Conservation (phyloP, 2,329 filamentous ascomycete genomes). For the Purpureocillium takamizusanense region DNA sequence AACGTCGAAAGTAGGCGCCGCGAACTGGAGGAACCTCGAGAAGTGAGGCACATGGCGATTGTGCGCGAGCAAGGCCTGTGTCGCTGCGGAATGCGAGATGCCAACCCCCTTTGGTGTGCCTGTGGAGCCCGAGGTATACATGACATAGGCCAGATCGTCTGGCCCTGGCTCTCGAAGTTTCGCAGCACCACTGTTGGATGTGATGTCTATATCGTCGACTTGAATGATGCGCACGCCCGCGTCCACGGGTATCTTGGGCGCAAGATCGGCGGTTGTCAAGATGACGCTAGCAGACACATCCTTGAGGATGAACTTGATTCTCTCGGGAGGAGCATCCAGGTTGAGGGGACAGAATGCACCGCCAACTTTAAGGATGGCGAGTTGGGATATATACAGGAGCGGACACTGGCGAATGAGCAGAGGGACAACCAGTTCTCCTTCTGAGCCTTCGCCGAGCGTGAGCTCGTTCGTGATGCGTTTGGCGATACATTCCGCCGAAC, state of each 20-base stretch:
- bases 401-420: conserved; percentile 70
- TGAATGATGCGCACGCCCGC: conserved; percentile 23
- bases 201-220: conserved; percentile 13
- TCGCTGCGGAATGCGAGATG: conserved; percentile 69
- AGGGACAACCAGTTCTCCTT: conserved; percentile 51
- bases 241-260: conserved; percentile 25
- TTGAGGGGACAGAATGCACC: conserved; percentile 81
- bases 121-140: conserved; percentile 90
- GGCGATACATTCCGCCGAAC: conserved; percentile 46
- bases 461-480: conserved; percentile 27
- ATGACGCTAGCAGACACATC: conserved; percentile 65
- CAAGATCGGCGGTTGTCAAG: conserved; percentile 49
- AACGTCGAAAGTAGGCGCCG: conserved; percentile 87
- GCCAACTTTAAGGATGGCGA: conserved; percentile 73
- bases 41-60: conserved; percentile 69
- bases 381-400: conserved; percentile 65
- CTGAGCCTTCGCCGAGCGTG: conserved; percentile 1
- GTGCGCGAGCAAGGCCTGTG: conserved; percentile 77
- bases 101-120: conserved; percentile 82
- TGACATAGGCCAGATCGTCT: conserved; percentile 66
- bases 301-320: conserved; percentile 70
- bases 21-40: conserved; percentile 79
- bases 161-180: conserved; percentile 13
- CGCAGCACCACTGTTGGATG: not conserved
- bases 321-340: conserved; percentile 66